Evolutionary conservation across 176 grass and related monocot genomes (phyloP).

Genomic region (Zea mays): DNA sequence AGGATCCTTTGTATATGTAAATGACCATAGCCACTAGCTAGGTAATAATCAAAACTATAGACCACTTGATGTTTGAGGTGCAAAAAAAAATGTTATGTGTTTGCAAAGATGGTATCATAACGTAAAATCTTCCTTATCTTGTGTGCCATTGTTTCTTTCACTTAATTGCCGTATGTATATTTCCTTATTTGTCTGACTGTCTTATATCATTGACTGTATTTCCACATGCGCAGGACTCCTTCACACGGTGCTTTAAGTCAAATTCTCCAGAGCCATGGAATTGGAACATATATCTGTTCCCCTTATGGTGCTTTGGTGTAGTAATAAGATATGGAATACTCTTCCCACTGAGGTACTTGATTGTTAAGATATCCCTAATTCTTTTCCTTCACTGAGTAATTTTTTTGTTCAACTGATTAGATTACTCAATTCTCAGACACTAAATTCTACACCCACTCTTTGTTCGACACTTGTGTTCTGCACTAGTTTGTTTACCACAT

Average conservation of each 20-base stretch:
- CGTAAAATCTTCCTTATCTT: constrained; percentile 15
- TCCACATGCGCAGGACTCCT: constrained; percentile 77
- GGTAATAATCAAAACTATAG: neutral
- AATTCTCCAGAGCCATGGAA: constrained; percentile 99
- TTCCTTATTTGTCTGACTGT: constrained; percentile 10
- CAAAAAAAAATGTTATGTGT: neutral
- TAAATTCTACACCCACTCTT: neutral
- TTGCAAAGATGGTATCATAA: neutral
- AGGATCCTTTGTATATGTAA: neutral
- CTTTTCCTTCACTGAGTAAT: neutral
- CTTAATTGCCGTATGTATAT: neutral
- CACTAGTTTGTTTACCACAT: constrained; percentile 5
- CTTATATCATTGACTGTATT: constrained; percentile 19
- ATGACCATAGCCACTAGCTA: neutral
- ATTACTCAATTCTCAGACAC: neutral
- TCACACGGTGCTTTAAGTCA: constrained; percentile 97
- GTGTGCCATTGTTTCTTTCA: neutral
- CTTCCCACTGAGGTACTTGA: constrained; percentile 73
- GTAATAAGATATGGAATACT: constrained; percentile 87
- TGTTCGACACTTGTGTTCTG: neutral
- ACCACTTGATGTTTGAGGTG: neutral
- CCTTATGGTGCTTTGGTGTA: constrained; percentile 91
- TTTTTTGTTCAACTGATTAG: constrained; percentile 24
- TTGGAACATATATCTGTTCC: constrained; percentile 99
- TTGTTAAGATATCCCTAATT: constrained; percentile 7